Conservation (phyloP, 768 basidiomycete species). For the Russula abietina region DNA sequence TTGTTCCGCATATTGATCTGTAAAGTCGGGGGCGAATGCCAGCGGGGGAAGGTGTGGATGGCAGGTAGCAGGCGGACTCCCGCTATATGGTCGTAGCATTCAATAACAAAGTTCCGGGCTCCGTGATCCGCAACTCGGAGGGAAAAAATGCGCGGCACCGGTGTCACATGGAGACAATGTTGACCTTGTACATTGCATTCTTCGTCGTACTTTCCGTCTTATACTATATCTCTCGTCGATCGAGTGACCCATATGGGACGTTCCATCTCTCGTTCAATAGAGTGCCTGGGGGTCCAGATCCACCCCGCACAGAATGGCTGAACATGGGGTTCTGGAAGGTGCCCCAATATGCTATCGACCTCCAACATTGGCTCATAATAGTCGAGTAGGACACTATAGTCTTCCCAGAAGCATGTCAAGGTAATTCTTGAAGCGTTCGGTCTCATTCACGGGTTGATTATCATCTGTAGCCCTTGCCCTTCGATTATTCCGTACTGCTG, state of each 20-base stretch:
- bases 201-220: background rate
- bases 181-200: background rate
- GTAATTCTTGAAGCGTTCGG: slow-evolving; percentile 30
- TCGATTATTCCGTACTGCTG: slow-evolving; percentile 42
- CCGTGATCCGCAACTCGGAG: no score
- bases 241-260: slow-evolving; percentile 48
- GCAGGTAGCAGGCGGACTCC: background rate
- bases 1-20: background rate
- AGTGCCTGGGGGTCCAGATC: slow-evolving; percentile 32
- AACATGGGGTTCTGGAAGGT: slow-evolving; percentile 72
- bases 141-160: no score
- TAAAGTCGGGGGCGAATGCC: background rate
- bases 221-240: slow-evolving; percentile 5
- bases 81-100: background rate
- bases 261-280: slow-evolving; percentile 53
- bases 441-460: background rate
- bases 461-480: slow-evolving; percentile 42
- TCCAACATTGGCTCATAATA: background rate
- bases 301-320: slow-evolving; percentile 58
- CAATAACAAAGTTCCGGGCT: no score
- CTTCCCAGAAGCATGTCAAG: slow-evolving; percentile 59
- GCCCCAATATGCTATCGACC: slow-evolving; percentile 8
- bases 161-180: background rate
- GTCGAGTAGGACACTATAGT: slow-evolving; percentile 37
- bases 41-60: no score